phyloP scores from a whole-genome alignment of 192 early-diverging fungal species.

The Coemansia guatemalensis region DNA sequence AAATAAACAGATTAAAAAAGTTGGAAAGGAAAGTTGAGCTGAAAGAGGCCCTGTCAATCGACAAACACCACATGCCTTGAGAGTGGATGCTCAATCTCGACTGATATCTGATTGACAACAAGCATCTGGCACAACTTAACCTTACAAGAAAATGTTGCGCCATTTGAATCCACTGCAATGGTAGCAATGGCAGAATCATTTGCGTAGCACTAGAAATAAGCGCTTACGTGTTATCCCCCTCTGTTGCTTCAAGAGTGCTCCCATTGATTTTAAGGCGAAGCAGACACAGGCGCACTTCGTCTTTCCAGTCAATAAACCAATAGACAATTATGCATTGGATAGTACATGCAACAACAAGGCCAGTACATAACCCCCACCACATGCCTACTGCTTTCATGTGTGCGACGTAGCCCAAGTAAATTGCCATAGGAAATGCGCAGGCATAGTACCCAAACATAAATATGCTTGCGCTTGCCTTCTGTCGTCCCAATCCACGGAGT shows the following conservation, averaged over 20 bases:
- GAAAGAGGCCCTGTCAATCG: no score
- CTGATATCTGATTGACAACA: no score
- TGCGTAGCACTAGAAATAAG: neutral
- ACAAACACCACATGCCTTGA: no score
- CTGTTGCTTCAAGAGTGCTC: conserved; percentile 25
- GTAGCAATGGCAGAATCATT: no score
- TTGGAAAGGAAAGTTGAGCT: no score
- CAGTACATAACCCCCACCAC: conserved; percentile 61
- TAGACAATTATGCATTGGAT: conserved; percentile 28
- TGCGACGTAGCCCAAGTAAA: conserved; percentile 51
- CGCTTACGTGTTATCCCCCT: neutral
- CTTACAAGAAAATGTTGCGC: no score
- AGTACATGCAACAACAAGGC: conserved; percentile 24
- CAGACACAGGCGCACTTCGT: conserved; percentile 37
- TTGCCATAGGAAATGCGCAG: conserved; percentile 50
- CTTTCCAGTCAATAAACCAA: conserved; percentile 28
- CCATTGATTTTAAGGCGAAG: conserved; percentile 23
- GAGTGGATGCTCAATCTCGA: no score
- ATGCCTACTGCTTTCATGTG: conserved; percentile 61
- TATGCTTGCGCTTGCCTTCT: conserved; percentile 52
- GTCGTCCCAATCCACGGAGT: no score
- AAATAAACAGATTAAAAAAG: no score
- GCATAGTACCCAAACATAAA: conserved; percentile 52
- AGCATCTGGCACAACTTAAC: no score
- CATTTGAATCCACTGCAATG: no score